These are phyloP conservation scores for Hyaloscypha bicolor DNA, from an alignment of 495 filamentous ascomycete species.

Conservation along the genomic window DNA sequence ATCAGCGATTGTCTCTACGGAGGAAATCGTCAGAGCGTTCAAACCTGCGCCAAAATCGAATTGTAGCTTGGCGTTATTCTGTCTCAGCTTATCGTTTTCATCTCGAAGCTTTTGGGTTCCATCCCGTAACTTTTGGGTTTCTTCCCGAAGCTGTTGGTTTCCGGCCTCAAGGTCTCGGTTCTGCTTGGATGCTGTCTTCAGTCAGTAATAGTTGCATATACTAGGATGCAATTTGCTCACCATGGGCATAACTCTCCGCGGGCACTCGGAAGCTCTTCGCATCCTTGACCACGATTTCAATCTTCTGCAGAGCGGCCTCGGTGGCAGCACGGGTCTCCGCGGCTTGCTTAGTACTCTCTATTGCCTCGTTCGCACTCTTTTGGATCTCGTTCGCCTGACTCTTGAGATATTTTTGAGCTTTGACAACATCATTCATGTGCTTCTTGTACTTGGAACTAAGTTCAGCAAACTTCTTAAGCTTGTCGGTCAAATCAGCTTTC, in stretches of 20 bases:
- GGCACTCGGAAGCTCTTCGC: neutral
- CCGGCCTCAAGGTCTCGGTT: constrained; percentile 4
- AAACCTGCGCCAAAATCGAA: neutral
- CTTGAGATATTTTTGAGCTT: constrained; percentile 24
- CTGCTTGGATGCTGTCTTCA: neutral
- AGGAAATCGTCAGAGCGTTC: neutral
- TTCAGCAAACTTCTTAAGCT: constrained; percentile 19
- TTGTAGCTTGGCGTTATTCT: neutral
- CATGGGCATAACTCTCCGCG: neutral
- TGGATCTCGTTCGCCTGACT: constrained; percentile 6
- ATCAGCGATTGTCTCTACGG: neutral
- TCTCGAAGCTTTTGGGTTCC: neutral
- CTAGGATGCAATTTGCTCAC: neutral
- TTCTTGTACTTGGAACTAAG: constrained; percentile 23
- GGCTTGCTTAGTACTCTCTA: neutral
- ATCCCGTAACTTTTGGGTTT: neutral
- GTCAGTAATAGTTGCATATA: neutral
- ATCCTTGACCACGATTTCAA: neutral
- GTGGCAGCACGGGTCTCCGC: neutral
- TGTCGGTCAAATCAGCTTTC: constrained; percentile 15
- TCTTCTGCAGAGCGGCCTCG: neutral
- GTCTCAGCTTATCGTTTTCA: neutral
- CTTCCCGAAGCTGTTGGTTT: neutral
- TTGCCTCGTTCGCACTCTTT: constrained; percentile 8
- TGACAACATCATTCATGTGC: constrained; percentile 32